Percentiles rank a stretch among this genome's conserved stretches.
phyloP scores from a whole-genome alignment of 2,329 filamentous ascomycete species.

The Proliferodiscus dingleyae region DNA sequence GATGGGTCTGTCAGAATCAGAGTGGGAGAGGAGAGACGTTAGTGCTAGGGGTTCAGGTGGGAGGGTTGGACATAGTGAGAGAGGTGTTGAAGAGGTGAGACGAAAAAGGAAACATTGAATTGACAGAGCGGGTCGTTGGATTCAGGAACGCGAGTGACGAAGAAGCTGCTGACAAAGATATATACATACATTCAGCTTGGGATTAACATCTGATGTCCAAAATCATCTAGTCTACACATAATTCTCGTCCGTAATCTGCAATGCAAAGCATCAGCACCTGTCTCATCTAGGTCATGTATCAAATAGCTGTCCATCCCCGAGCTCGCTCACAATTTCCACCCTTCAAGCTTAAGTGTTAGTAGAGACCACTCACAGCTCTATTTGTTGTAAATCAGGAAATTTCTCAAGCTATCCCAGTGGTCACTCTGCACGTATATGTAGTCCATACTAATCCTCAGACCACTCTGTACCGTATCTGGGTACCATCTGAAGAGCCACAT shows the following conservation, averaged over 20 bases:
- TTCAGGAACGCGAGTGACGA: not conserved
- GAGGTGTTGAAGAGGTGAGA: not conserved
- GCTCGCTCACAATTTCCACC: not conserved
- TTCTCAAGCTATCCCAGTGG: conserved; percentile 81
- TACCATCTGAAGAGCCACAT: conserved; percentile 96
- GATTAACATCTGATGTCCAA: conserved; percentile 1
- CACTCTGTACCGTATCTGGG: conserved; percentile 85
- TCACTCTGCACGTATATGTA: conserved; percentile 94
- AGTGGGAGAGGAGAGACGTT: not conserved
- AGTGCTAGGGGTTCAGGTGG: not conserved
- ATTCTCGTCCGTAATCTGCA: not conserved
- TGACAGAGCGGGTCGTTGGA: not conserved
- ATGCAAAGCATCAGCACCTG: conserved; percentile 7
- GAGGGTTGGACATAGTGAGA: not conserved
- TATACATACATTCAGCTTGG: not conserved
- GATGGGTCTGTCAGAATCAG: not conserved
- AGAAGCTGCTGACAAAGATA: not conserved
- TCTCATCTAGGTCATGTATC: not conserved
- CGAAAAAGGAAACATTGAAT: not conserved
- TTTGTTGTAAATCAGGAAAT: conserved; percentile 80
- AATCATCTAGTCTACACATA: conserved; percentile 16
- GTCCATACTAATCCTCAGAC: conserved; percentile 89
- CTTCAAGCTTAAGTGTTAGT: not conserved
- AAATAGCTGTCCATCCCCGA: too few relatives aligned
- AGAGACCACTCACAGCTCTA: conserved; percentile 26